Conservation (phyloP, 2,329 filamentous ascomycete genomes). For the Scedosporium aurantiacum region DNA sequence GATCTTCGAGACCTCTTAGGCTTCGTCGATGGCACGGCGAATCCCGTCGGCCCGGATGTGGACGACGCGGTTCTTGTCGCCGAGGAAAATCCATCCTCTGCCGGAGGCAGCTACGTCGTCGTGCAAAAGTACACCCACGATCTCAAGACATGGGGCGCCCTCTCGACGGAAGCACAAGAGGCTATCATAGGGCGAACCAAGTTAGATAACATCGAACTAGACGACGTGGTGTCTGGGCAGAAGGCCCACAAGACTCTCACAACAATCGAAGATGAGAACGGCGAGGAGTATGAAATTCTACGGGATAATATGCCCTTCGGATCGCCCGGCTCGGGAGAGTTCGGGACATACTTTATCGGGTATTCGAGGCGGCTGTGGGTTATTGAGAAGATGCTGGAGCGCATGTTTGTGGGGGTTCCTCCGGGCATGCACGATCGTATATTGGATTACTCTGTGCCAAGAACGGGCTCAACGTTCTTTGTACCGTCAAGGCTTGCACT, state of each 20-base stretch:
- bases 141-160: slow-evolving; percentile 31
- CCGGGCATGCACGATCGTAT: slow-evolving; percentile 43
- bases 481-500: slow-evolving; percentile 31
- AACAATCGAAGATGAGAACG: slow-evolving; percentile 39
- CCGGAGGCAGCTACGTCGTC: slow-evolving; percentile 46
- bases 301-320: slow-evolving; percentile 53
- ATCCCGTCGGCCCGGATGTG: slow-evolving; percentile 37
- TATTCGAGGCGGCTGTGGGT: slow-evolving; percentile 44
- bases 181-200: slow-evolving; percentile 46
- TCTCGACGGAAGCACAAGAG: slow-evolving; percentile 41
- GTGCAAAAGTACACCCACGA: slow-evolving; percentile 49
- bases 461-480: slow-evolving; percentile 44
- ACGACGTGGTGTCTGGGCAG: slow-evolving; percentile 31
- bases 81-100: slow-evolving; percentile 25
- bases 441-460: slow-evolving; percentile 40
- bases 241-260: slow-evolving; percentile 45
- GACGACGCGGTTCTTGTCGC: slow-evolving; percentile 30
- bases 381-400: slow-evolving; percentile 44
- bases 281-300: slow-evolving; percentile 40
- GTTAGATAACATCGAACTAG: slow-evolving; percentile 44
- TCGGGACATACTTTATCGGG: slow-evolving; percentile 48
- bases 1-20: slow-evolving; percentile 47
- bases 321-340: slow-evolving; percentile 36
- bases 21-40: slow-evolving; percentile 50
- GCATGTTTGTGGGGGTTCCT: slow-evolving; percentile 45